These are phyloP conservation scores for Carex kokanica DNA, from an alignment of 176 grass and related monocot genomes.

Conservation along the genomic window DNA sequence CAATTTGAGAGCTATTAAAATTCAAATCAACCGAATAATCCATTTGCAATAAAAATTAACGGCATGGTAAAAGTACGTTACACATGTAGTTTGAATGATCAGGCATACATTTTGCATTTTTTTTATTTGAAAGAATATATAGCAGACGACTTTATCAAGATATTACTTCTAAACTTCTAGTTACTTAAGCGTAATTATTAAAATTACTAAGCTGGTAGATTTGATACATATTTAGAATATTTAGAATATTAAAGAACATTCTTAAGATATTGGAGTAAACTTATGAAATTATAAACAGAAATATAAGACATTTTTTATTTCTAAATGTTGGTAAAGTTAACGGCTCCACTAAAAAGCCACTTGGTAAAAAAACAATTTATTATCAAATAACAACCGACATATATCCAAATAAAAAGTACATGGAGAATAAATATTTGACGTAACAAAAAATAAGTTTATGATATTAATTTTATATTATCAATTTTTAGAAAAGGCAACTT, in stretches of 20 bases:
- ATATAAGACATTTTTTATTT: constrained; percentile 48
- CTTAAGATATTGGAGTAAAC: no score
- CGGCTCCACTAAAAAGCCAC: constrained; percentile 54
- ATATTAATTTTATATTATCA: no score
- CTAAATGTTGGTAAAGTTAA: constrained; percentile 61
- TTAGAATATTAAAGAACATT: no score
- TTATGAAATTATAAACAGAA: no score
- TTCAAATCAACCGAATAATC: neutral
- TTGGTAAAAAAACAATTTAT: constrained; percentile 41
- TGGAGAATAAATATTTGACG: no score
- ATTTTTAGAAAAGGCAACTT: no score
- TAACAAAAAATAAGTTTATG: no score
- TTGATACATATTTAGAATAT: no score
- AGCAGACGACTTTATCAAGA: neutral
- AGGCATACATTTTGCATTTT: neutral
- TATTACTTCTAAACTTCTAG: neutral
- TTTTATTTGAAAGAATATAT: neutral
- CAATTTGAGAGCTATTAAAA: no score
- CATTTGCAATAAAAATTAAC: neutral
- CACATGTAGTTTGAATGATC: neutral
- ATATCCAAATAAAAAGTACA: neutral
- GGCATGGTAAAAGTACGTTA: neutral
- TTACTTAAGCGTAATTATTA: neutral
- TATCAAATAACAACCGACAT: no score
- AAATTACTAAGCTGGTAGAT: no score